Evolutionary conservation across 805 yeast species (phyloP).

Genomic region (Phaffomyces antillensis): DNA sequence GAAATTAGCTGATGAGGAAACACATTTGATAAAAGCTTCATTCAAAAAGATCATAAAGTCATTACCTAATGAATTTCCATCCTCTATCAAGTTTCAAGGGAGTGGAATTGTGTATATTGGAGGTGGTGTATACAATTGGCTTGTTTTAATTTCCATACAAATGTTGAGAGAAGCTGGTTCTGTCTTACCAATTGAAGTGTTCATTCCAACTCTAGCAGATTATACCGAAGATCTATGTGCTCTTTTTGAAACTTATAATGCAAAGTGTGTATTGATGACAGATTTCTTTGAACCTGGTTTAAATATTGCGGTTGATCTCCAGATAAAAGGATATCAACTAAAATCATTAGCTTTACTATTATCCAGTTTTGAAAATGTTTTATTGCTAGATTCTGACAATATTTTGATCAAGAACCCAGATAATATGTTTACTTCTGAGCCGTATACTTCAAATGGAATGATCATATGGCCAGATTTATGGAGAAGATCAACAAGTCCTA

Average conservation of each 20-base stretch:
- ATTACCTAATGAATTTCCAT: conserved; percentile 36
- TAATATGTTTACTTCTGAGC: conserved; percentile 5
- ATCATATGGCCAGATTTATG: conserved; percentile 67
- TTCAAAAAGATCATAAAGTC: conserved; percentile 19
- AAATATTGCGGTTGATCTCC: conserved; percentile 24
- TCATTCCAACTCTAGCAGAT: conserved; percentile 63
- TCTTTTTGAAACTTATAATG: not conserved
- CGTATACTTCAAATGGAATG: conserved; percentile 30
- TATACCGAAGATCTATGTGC: conserved; percentile 23
- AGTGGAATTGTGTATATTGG: conserved; percentile 66
- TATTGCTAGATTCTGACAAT: conserved; percentile 73
- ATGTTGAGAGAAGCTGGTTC: conserved; percentile 58
- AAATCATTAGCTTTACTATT: conserved; percentile 67
- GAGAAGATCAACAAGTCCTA: conserved; percentile 59
- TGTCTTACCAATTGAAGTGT: conserved; percentile 71
- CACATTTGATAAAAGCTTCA: conserved; percentile 10
- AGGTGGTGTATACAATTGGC: conserved; percentile 64
- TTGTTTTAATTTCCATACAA: conserved; percentile 46
- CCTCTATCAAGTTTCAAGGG: conserved; percentile 32
- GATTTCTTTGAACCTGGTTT: not conserved
- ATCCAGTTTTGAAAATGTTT: conserved; percentile 70
- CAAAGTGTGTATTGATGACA: not conserved
- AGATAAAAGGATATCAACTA: conserved; percentile 51
- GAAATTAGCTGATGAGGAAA: conserved; percentile 11
- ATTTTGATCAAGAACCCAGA: conserved; percentile 46